Base-by-base conservation (phyloP, 805 yeast genomes). In the Candida qinlingensis region DNA sequence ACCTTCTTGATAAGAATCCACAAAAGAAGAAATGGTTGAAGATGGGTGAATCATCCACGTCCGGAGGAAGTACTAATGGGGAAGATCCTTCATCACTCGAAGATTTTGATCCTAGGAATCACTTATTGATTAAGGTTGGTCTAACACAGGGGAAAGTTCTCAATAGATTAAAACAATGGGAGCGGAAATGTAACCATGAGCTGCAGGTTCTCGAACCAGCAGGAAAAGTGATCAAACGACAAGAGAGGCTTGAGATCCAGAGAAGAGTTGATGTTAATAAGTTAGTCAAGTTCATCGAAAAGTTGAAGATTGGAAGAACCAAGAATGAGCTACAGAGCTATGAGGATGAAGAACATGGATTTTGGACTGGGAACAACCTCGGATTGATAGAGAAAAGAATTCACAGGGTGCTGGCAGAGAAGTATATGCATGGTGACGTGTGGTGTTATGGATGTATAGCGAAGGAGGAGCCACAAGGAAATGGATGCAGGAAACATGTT, bases 51-150 rank as follows among this genome's bases (percentile, higher is more conserved):
- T 8, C 11, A 11, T 8, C 19, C 3, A 19, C 3, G 19, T 3
- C 19, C 19, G 19, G 19, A 19, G 19, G 19, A 3, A 19, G 19
- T 19, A 19, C 19, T 31, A 11, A 3, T 8, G 34, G 3, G 8
- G 11, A 43, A 36, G 27, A 39, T 31, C 5, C 48, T 47, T 6
- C 31, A 29, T 10, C 37, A 42, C 4, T 42, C 49, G 27, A 31
- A 5, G 44, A 52, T 3, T 57, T 60, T 37, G 46, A 60, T n/a
- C 65, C 65, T 0, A 54, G 51, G 45, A 44, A 41, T 4, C 45
- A 49, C 13, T 54, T 61, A 2, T 46, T 60, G 33, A 51, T 61
- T 8, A 61, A 61, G 28, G 54, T 60, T 26, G 65, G 65, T 3
- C 25, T 59, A 39, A 61, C 65, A 0, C 50, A 45, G 9, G 60